Base-by-base conservation (phyloP, 495 filamentous ascomycete species). In the Aspergillus steynii region DNA sequence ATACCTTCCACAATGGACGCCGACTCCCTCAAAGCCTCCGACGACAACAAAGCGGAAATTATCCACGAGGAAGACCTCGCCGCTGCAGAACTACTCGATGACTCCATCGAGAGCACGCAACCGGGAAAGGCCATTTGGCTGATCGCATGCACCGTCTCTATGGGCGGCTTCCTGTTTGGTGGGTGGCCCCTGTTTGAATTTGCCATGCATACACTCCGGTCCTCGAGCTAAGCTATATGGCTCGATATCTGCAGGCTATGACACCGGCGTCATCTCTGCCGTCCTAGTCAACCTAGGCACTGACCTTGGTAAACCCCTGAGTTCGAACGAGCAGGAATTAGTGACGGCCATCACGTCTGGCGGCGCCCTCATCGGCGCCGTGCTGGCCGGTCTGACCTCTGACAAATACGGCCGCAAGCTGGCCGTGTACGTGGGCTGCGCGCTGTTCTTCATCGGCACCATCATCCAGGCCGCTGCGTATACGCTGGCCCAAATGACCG, bases 391-490 rank as follows among this genome's bases (percentile, higher is more conserved):
- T 5, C 65, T 76, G 29, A 73, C 74, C 2, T 79, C 81, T 10
- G 81, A 85, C 62, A 64, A 67, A 42, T 80, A 75, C 53, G 81
- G 82, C n/a, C 74, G 82, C 5, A 82, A 82, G 50, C 67, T 73
- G 26, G 74, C 74, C 20, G 77, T 83, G 57, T 82, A 79, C 55
- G 68, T 73, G 55, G 81, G 80, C 6, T 82, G 80, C 53, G 65
- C 71, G 2, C 67, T 83, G 5, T 83, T 84, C 64, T 68, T 76
- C 50, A 58, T 82, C 50, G 80, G 82, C 12, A 77, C 64, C n/a
- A 56, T 69, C 48, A 62, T 73, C 42, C 80, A 85, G 64, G 79
- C 77, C 1, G 62, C 75, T 7, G 65, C 81, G 3, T 83, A 72
- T 56, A 71, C 71, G 20, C 62, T 83, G 49, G 71, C 74, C 10